Evolutionary conservation across 225 moss, liverwort and hornwort genomes (phyloP).

Genomic region (Pleurozium schreberi): DNA sequence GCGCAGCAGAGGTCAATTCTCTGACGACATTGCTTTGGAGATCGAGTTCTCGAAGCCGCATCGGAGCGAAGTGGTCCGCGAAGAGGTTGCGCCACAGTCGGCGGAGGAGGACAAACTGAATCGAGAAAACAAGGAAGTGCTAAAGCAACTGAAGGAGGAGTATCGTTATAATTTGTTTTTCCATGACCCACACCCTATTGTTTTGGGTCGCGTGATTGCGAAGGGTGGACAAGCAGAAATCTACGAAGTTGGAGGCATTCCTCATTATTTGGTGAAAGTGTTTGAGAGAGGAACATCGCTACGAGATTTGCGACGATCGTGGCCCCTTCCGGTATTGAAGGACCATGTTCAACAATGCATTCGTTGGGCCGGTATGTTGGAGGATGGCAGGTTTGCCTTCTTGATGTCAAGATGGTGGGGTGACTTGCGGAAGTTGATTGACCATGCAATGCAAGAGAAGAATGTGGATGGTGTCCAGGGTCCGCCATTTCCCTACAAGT

Average conservation of each 20-base stretch:
- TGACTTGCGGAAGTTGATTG: background rate
- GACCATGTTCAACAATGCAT: fast-evolving
- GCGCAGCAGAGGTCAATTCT: background rate
- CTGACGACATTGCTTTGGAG: background rate
- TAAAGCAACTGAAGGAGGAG: background rate
- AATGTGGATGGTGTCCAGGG: background rate
- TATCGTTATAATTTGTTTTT: fast-evolving
- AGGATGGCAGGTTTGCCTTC: background rate
- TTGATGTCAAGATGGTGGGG: background rate
- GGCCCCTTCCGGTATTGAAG: background rate
- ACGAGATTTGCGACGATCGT: background rate
- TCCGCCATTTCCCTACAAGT: background rate
- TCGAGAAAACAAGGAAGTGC: background rate
- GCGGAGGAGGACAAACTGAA: background rate
- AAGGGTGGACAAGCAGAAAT: background rate
- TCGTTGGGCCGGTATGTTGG: fast-evolving
- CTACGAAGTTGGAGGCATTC: background rate
- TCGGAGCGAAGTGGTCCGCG: background rate
- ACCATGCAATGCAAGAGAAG: background rate
- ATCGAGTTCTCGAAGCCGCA: background rate
- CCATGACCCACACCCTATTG: fast-evolving
- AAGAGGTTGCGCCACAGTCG: background rate
- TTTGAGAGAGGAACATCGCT: background rate
- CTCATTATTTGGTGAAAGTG: background rate
- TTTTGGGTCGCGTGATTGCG: background rate